Conservation (phyloP, 345 rosid species). For the Physaria fendleri region DNA sequence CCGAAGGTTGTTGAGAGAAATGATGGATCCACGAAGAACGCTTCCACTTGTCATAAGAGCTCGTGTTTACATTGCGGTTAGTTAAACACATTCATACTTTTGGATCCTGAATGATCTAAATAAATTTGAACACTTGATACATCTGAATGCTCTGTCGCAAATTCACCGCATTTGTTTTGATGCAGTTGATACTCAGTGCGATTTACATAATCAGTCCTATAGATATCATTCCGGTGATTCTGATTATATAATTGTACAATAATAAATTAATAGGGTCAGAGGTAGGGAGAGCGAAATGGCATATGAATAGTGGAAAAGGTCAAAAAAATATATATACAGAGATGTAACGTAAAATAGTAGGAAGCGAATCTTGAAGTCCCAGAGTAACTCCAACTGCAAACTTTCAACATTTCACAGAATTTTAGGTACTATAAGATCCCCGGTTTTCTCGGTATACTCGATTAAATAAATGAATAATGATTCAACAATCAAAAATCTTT, state of each 20-base stretch:
- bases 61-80: constrained; percentile 56
- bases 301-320: not conserved
- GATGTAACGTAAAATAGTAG: constrained; percentile 4
- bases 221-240: constrained; percentile 74
- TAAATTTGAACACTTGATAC: not conserved
- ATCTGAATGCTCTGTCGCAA: not conserved
- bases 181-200: constrained; percentile 60
- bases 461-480: not conserved
- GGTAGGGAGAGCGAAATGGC: constrained; percentile 14
- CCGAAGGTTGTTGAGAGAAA: constrained; percentile 62
- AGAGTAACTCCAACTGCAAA: constrained; percentile 26
- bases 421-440: constrained; percentile 33
- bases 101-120: not conserved
- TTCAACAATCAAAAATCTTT: not conserved
- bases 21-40: constrained; percentile 75
- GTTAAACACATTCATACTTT: not conserved
- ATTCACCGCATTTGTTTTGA: not conserved
- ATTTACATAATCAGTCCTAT: constrained; percentile 64
- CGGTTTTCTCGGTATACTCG: constrained; percentile 33
- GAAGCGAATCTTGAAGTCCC: constrained; percentile 30
- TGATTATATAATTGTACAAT: not conserved
- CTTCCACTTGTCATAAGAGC: constrained; percentile 82
- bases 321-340: not conserved
- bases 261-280: not conserved
- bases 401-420: constrained; percentile 41